Evolutionary conservation across 257 asterid genomes (phyloP).

Genomic region (Solanum pennellii): DNA sequence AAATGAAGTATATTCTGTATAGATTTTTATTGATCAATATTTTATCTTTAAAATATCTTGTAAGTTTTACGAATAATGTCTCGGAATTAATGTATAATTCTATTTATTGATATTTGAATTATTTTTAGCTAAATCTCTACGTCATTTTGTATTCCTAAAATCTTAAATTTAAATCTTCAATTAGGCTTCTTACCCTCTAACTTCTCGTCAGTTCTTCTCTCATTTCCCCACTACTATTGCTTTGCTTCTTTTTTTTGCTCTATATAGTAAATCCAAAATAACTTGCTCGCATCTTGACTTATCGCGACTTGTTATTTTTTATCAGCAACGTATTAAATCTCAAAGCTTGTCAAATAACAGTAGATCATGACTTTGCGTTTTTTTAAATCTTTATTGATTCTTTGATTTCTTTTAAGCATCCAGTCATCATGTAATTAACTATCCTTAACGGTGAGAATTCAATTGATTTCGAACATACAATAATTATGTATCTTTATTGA

Average conservation of each 20-base stretch:
- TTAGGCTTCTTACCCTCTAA: background rate
- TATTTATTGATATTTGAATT: background rate
- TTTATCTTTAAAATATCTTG: background rate
- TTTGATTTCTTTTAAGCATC: background rate
- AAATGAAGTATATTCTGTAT: background rate
- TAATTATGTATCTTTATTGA: background rate
- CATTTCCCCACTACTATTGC: background rate
- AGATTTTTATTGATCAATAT: background rate
- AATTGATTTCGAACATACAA: background rate
- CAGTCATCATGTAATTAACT: background rate
- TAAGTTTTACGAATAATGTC: background rate
- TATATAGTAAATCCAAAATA: background rate
- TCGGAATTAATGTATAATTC: background rate
- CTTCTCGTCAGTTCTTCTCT: background rate
- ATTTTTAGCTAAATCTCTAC: background rate
- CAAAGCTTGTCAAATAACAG: background rate
- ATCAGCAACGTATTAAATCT: no score
- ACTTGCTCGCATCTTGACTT: background rate
- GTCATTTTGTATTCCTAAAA: background rate
- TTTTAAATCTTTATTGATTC: background rate
- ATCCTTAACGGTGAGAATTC: background rate
- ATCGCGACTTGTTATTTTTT: no score
- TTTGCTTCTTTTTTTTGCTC: background rate
- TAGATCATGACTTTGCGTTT: background rate
- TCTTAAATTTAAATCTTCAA: background rate